Conservation (phyloP, 1,284 basidiomycete species). For the Stygiomarasmius scandens region DNA sequence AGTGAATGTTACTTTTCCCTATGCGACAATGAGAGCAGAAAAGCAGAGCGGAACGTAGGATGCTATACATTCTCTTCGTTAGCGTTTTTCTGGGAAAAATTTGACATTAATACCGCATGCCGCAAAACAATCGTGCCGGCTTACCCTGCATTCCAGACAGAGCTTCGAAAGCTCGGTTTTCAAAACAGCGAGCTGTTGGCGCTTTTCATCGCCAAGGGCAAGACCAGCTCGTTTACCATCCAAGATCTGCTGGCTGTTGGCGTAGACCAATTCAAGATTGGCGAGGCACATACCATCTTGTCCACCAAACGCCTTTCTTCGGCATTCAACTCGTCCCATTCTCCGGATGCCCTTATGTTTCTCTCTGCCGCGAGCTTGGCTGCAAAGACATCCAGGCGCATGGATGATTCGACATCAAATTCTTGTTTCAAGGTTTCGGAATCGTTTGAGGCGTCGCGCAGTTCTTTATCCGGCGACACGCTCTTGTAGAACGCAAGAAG, state of each 20-base stretch:
- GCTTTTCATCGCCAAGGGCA: slow-evolving; percentile 64
- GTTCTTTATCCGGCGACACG: slow-evolving; percentile 68
- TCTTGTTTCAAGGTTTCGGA: slow-evolving; percentile 68
- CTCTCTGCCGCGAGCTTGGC: slow-evolving; percentile 71
- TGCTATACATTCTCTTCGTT: slow-evolving; percentile 78
- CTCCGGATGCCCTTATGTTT: slow-evolving; percentile 61
- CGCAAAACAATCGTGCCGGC: too few relatives aligned
- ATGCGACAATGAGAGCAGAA: slow-evolving; percentile 8
- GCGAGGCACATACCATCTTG: slow-evolving; percentile 51
- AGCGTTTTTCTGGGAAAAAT: slow-evolving; percentile 76
- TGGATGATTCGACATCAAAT: slow-evolving; percentile 71
- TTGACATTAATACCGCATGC: background rate
- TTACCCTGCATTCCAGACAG: slow-evolving; percentile 73
- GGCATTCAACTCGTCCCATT: slow-evolving; percentile 57
- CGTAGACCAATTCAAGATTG: background rate
- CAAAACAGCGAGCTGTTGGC: slow-evolving; percentile 55
- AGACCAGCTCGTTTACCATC: slow-evolving; percentile 79
- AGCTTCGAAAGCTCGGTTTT: slow-evolving; percentile 73
- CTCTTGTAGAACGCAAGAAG: slow-evolving; percentile 80
- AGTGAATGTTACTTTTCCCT: slow-evolving; percentile 69
- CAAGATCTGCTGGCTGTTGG: slow-evolving; percentile 51
- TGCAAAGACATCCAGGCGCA: slow-evolving; percentile 77
- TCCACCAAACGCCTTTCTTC: slow-evolving; percentile 77
- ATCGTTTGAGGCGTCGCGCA: slow-evolving; percentile 75
- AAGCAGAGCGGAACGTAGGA: background rate